Evolutionary conservation across 2,329 filamentous ascomycete genomes (phyloP).

Genomic region (Polytolypa hystricis): DNA sequence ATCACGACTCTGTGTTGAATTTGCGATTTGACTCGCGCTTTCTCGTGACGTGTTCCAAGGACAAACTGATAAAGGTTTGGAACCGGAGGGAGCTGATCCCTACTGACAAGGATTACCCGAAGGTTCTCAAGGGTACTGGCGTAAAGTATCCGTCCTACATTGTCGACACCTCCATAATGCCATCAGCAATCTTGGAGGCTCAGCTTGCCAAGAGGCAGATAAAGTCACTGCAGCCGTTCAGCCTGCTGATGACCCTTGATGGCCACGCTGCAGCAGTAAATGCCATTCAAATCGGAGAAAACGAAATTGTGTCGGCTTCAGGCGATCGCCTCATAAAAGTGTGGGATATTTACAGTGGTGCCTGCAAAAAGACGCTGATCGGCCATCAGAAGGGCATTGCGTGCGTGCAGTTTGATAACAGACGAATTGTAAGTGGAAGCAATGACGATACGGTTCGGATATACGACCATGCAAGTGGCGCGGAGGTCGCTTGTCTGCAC

Average conservation of each 20-base stretch:
- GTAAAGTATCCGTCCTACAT: slow-evolving; percentile 44
- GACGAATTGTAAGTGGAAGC: slow-evolving; percentile 87
- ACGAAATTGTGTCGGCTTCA: slow-evolving; percentile 86
- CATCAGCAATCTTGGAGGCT: slow-evolving; percentile 33
- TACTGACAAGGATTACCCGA: slow-evolving; percentile 35
- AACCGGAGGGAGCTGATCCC: slow-evolving; percentile 59
- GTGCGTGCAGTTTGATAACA: slow-evolving; percentile 91
- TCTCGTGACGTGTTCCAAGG: slow-evolving; percentile 92
- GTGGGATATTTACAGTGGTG: slow-evolving; percentile 77
- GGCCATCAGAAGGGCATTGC: slow-evolving; percentile 94
- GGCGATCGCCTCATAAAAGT: slow-evolving; percentile 89
- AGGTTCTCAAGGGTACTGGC: slow-evolving; percentile 30
- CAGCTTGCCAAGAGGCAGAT: slow-evolving; percentile 31
- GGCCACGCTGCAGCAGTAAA: slow-evolving; percentile 91
- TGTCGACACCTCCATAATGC: slow-evolving; percentile 36
- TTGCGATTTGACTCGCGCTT: slow-evolving; percentile 85
- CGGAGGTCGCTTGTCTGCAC: slow-evolving; percentile 78
- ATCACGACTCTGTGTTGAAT: slow-evolving; percentile 85
- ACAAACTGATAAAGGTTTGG: slow-evolving; percentile 94
- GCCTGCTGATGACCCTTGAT: slow-evolving; percentile 64
- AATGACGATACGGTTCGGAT: slow-evolving; percentile 95
- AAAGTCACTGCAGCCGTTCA: slow-evolving; percentile 51
- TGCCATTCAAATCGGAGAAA: slow-evolving; percentile 77
- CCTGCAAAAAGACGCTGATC: slow-evolving; percentile 64
- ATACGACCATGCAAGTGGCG: slow-evolving; percentile 73